Conservation (phyloP, 257 asterid species). For the Solanum paucissectum region DNA sequence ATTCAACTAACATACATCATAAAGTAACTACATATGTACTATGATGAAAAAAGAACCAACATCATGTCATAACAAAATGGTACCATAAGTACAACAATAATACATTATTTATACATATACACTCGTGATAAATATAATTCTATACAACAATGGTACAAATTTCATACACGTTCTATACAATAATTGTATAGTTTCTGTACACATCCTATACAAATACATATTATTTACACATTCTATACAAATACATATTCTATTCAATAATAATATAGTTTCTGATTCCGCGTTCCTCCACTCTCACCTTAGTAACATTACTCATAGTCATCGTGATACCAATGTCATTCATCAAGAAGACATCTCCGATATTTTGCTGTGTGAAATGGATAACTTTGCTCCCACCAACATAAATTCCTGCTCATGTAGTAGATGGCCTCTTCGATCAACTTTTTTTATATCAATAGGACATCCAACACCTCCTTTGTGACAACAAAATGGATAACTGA, state of each 20-base stretch:
- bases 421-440: conserved; percentile 62
- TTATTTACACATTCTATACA: too few relatives aligned
- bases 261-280: too few relatives aligned
- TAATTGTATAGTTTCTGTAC: background rate
- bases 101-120: too few relatives aligned
- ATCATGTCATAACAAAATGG: too few relatives aligned
- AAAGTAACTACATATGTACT: too few relatives aligned
- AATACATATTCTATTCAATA: background rate
- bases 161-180: background rate
- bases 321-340: background rate
- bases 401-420: conserved; percentile 11
- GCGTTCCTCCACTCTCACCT: background rate
- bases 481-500: conserved; percentile 79
- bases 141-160: background rate
- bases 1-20: too few relatives aligned
- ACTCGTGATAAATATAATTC: too few relatives aligned
- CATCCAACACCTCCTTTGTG: conserved; percentile 80
- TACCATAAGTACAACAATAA: too few relatives aligned
- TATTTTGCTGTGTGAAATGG: background rate
- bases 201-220: too few relatives aligned
- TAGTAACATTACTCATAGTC: background rate
- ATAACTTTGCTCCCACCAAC: conserved; percentile 17
- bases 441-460: conserved; percentile 65
- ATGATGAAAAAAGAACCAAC: too few relatives aligned
- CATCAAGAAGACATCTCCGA: background rate